Base-by-base conservation (phyloP, 306 rosid genomes). In the Luffa aegyptiaca region DNA sequence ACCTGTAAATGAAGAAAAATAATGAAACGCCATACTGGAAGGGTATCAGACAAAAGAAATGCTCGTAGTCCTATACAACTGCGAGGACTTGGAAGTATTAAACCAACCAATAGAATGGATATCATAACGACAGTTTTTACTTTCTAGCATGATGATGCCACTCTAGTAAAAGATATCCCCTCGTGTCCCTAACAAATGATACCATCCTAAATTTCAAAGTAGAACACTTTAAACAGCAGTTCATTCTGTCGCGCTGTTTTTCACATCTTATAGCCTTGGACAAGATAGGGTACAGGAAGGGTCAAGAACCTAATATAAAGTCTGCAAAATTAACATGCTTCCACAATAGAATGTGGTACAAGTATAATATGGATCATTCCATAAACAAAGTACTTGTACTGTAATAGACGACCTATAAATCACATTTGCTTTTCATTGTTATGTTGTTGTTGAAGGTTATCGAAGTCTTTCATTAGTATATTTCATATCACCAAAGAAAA, bases 1-100 rank as follows among this genome's bases (percentile, higher is more conserved):
- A 51, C 78, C 78, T 75, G 63, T 6, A 31, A 49, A 73, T 48
- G 21, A 73, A 26, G 26, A 45, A 74, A 74, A 74, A 52, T 75
- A 31, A 35, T 35, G 58, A 49, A 51, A 33, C 63, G 3, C 18
- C 37, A 31, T 14, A n/a, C 26, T 13, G 31, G 31, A 65, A 17
- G 13, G 9, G 20, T 35, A 65, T 65, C 21, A 2, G 48, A 35
- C 18, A 64, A 14, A 0, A 36, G 73, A 66, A 17, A 66, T 39
- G 74, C 7, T 18, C 26, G 2, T 10, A 37, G 33, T 41, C 45
- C 74, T 41, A 16, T 37, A 66, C 31, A 16, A 35, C 62, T 74
- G 41, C 10, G 20, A 70, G 55, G 76, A 72, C 17, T 14, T 14
- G 63, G 8, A 51, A 1, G 21, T 71, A 48, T 31, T 48, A 31